A percentile compares a stretch with the other conserved stretches of the same genome.
These are phyloP conservation scores for Adansonia rubrostipa DNA, from an alignment of 441 rosid genomes.

Conservation along the genomic window DNA sequence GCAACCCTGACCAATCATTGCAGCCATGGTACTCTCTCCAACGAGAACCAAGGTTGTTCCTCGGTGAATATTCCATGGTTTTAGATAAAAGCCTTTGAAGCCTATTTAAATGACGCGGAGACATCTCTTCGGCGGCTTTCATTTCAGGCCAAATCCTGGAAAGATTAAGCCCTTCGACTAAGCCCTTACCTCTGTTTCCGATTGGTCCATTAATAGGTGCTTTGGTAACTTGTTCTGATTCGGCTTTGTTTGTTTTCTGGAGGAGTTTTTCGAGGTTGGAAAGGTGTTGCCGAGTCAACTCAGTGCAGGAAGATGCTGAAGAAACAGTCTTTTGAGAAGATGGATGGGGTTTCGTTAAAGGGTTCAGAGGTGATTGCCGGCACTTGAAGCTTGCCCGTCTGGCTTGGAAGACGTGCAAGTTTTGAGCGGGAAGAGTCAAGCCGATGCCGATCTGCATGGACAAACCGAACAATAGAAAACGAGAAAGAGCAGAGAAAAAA, in stretches of 20 bases:
- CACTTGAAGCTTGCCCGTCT: conserved; percentile 48
- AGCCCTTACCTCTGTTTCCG: conserved; percentile 38
- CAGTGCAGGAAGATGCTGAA: conserved; percentile 29
- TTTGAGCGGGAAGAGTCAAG: conserved; percentile 47
- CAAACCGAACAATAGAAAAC: not conserved
- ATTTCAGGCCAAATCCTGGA: conserved; percentile 73
- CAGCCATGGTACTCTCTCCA: conserved; percentile 69
- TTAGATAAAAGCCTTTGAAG: conserved; percentile 76
- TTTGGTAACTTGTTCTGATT: conserved; percentile 20
- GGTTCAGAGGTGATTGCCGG: conserved; percentile 50
- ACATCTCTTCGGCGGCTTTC: conserved; percentile 86
- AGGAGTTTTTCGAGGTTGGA: conserved; percentile 73
- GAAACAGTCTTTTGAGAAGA: conserved; percentile 16
- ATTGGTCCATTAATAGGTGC: conserved; percentile 28
- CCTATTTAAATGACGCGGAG: conserved; percentile 66
- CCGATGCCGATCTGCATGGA: conserved; percentile 47
- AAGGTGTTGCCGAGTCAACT: conserved; percentile 53
- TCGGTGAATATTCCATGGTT: conserved; percentile 77
- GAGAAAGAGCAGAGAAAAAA: conserved; percentile 9
- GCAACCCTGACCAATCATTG: conserved; percentile 66
- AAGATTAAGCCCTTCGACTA: conserved; percentile 60
- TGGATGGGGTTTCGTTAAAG: conserved; percentile 31
- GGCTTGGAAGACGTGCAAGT: conserved; percentile 41
- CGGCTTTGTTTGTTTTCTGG: conserved; percentile 28
- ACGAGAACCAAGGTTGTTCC: conserved; percentile 60